phyloP scores from a whole-genome alignment of 1,139 yeast genomes.

The Pichia sp. region DNA sequence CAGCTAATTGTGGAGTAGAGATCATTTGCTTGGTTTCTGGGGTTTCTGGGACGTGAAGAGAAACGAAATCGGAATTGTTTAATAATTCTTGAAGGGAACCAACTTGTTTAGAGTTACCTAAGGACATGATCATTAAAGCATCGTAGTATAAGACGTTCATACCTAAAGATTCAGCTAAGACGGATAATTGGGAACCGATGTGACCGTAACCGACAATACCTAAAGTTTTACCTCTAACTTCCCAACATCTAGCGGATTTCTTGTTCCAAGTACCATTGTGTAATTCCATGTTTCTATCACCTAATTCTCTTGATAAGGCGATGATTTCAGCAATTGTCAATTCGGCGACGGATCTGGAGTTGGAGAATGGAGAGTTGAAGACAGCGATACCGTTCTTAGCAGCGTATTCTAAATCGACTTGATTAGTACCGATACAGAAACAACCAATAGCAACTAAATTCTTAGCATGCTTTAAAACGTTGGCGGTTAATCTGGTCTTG shows the following conservation, averaged over 20 bases:
- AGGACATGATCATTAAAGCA: slow-evolving; percentile 87
- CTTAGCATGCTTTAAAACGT: slow-evolving; percentile 78
- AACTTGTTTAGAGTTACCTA: slow-evolving; percentile 97
- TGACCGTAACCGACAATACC: slow-evolving; percentile 99
- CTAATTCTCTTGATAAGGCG: slow-evolving; percentile 92
- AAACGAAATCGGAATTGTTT: slow-evolving; percentile 78
- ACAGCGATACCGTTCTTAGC: slow-evolving; percentile 95
- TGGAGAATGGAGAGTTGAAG: slow-evolving; percentile 98
- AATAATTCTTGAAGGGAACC: slow-evolving; percentile 80
- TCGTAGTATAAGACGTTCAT: slow-evolving; percentile 96
- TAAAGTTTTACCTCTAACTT: slow-evolving; percentile 96
- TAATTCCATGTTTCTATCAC: slow-evolving; percentile 95
- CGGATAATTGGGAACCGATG: slow-evolving; percentile 96
- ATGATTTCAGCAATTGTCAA: slow-evolving; percentile 95
- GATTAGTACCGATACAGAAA: slow-evolving; percentile 99
- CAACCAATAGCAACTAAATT: slow-evolving; percentile 93
- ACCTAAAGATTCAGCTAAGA: slow-evolving; percentile 97
- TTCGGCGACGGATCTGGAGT: slow-evolving; percentile 98
- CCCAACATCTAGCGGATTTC: slow-evolving; percentile 96
- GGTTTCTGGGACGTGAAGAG: slow-evolving; percentile 94
- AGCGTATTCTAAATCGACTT: slow-evolving; percentile 90
- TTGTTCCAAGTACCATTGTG: slow-evolving; percentile 99
- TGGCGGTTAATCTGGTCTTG: slow-evolving; percentile 84
- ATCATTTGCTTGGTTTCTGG: slow-evolving; percentile 90
- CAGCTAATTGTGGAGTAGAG: slow-evolving; percentile 87